Base-by-base conservation (phyloP, 352 stramenopile genomes). In the Phytophthora podocarpi region DNA sequence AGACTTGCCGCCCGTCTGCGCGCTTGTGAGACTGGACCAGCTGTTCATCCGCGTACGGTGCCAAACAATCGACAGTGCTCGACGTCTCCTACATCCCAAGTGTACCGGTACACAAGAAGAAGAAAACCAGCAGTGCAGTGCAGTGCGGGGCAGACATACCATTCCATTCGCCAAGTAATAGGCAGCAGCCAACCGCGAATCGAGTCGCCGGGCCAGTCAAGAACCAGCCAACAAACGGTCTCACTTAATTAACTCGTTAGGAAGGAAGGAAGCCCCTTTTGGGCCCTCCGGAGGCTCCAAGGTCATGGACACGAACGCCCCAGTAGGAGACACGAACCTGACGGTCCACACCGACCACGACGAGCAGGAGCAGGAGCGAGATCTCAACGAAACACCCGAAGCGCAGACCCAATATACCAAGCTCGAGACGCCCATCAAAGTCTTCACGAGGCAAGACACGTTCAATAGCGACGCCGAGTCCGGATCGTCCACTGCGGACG, bases 401-500 rank as follows among this genome's bases (percentile, higher is more conserved):
- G 8, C 28, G 2, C 27, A 64, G 30, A 63, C 70, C 23, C 59
- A 43, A 37, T 85, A 85, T 60, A 30, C 49, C 4, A 66, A 74
- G 41, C 40, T 86, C 4, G 56, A 72, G 62, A 83, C 76, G 43
- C 76, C 76, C 30, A 43, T 72, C 48, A 30, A 46, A 50, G 41
- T 79, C 6, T 40, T 65, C 1, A 50, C 51, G 1, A 46, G 59
- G 21, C 69, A 78, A 45, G 48, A 74, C 43, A 86, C 76, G 42
- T 86, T 80, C 53, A 68, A 72, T 36, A 76, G 64, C 34, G 71
- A 75, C 37, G 50, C 42, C 9, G 59, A 66, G 37, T 67, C 59
- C 4, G 54, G 20, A 37, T 42, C 37, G 18, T 34, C 40, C n/a
- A 37, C 1, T n/a, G n/a, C n/a, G n/a, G n/a, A n/a, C n/a, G n/a